Evolutionary conservation across 2,329 filamentous ascomycete genomes (phyloP).

Genomic region (Arthrobotrys entomopaga): DNA sequence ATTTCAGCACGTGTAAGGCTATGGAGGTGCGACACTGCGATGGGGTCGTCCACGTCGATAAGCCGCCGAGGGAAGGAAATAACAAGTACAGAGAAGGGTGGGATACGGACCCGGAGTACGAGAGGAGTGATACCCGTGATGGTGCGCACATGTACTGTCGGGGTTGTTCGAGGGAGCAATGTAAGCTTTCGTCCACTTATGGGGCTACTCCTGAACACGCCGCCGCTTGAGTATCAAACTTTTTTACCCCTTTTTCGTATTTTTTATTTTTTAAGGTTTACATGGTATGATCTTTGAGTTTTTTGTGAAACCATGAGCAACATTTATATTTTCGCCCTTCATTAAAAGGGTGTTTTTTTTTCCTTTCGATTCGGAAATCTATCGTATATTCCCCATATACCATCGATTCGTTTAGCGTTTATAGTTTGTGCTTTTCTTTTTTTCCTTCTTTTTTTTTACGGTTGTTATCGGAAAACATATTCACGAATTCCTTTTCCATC

Average conservation of each 20-base stretch:
- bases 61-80: slow-evolving; percentile 42
- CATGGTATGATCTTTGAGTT: not conserved
- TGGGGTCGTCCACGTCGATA: slow-evolving; percentile 34
- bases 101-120: slow-evolving; percentile 30
- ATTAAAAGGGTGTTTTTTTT: not conserved
- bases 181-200: slow-evolving; percentile 22
- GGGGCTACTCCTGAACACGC: slow-evolving; percentile 2
- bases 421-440: not conserved
- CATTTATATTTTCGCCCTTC: not conserved
- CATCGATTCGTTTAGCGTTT: not conserved
- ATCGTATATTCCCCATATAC: no score
- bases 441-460: not conserved
- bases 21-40: slow-evolving; percentile 50
- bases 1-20: slow-evolving; percentile 47
- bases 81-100: slow-evolving; percentile 45
- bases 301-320: not conserved
- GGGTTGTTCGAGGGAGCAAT: slow-evolving; percentile 30
- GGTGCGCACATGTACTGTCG: slow-evolving; percentile 51
- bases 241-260: not conserved
- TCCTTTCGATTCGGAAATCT: not conserved
- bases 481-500: slow-evolving; percentile 4
- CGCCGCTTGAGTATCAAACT: slow-evolving; percentile 4
- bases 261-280: not conserved
- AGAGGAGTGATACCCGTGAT: slow-evolving; percentile 36
- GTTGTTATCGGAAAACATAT: not conserved